Percentiles rank a stretch among this genome's conserved stretches.
Evolutionary conservation across 441 rosid genomes (phyloP).

Genomic region (Populus hybrid): DNA sequence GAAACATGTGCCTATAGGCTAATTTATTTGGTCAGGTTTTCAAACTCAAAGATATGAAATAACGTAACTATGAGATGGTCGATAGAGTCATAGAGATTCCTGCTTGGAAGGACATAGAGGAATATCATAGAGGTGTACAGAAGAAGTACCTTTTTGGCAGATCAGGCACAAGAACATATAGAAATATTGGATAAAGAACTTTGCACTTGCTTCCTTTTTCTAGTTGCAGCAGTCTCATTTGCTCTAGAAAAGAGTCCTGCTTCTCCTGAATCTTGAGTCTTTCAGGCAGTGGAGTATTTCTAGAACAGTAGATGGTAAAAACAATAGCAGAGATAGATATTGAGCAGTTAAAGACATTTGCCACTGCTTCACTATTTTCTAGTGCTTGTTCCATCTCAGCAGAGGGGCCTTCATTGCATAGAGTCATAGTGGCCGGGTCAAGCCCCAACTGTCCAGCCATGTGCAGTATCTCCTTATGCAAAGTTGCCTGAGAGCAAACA

Average conservation of each 20-base stretch:
- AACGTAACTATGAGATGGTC: neutral
- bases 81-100: neutral
- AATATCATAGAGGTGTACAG: neutral
- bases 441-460: constrained; percentile 99
- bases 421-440: constrained; percentile 83
- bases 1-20: neutral
- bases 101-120: neutral
- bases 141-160: constrained; percentile 78
- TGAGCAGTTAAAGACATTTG: constrained; percentile 67
- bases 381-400: constrained; percentile 82
- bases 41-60: neutral
- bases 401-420: constrained; percentile 52
- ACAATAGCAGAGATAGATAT: constrained; percentile 60
- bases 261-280: constrained; percentile 58
- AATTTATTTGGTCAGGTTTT: neutral
- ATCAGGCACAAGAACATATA: constrained; percentile 74
- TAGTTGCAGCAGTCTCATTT: constrained; percentile 37
- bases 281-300: constrained; percentile 46
- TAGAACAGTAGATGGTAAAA: constrained; percentile 71
- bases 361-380: constrained; percentile 87
- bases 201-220: constrained; percentile 25
- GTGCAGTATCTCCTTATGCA: constrained; percentile 72
- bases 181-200: constrained; percentile 48
- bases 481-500: constrained; percentile 66
- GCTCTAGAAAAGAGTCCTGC: constrained; percentile 44